Percentiles rank a stretch among this genome's conserved stretches.
These are phyloP conservation scores for Pichia paraexigua DNA, from an alignment of 805 yeast genomes.

Conservation along the genomic window DNA sequence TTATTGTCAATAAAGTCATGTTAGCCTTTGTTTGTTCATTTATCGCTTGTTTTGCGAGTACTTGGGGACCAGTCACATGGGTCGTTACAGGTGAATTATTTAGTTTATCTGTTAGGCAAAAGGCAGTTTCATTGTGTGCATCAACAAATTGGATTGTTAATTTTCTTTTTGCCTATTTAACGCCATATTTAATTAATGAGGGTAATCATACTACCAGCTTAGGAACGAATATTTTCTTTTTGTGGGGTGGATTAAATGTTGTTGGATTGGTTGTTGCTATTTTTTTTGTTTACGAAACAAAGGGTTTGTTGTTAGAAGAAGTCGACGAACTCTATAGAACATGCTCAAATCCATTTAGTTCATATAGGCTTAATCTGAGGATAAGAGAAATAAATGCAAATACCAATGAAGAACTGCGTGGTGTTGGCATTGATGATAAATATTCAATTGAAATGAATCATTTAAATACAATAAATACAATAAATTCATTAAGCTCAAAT, in stretches of 20 bases:
- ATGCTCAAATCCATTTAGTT: slow-evolving; percentile 47
- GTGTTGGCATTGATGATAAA: slow-evolving; percentile 3
- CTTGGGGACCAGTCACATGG: slow-evolving; percentile 85
- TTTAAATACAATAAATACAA: neutral
- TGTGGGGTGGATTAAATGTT: slow-evolving; percentile 70
- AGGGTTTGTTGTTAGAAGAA: slow-evolving; percentile 72
- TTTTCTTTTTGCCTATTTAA: slow-evolving; percentile 63
- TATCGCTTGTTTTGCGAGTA: slow-evolving; percentile 68
- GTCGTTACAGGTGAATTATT: slow-evolving; percentile 59
- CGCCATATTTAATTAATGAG: slow-evolving; percentile 67
- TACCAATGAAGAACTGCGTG: neutral
- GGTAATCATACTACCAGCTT: slow-evolving; percentile 60
- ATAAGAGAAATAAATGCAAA: neutral
- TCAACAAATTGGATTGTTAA: slow-evolving; percentile 78
- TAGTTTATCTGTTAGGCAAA: slow-evolving; percentile 66
- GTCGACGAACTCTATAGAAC: slow-evolving; percentile 65
- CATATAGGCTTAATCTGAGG: slow-evolving; percentile 22
- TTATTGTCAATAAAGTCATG: slow-evolving; percentile 45
- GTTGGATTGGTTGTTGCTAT: slow-evolving; percentile 54
- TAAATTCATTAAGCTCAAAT: neutral
- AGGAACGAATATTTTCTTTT: slow-evolving; percentile 66
- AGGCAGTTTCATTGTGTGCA: slow-evolving; percentile 67
- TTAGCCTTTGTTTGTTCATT: slow-evolving; percentile 61
- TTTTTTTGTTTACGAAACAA: slow-evolving; percentile 69
- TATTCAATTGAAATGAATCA: slow-evolving; percentile 1